Base-by-base conservation (phyloP, 192 early-diverging fungal genomes). In the Coemansia nantahalensis region DNA sequence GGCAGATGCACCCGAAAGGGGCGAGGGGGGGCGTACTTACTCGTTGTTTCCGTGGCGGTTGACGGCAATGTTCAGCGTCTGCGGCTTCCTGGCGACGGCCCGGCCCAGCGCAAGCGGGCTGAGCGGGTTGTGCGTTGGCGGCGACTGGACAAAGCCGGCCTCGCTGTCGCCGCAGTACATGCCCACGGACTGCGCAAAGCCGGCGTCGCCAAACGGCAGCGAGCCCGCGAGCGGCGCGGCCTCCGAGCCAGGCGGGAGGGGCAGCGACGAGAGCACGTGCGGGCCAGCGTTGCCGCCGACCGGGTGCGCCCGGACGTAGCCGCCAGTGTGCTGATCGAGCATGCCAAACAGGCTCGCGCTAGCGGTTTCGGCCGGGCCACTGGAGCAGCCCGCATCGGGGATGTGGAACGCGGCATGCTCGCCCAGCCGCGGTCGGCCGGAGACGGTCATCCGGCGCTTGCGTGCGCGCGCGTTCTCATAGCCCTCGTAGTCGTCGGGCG, bases 11-110 rank as follows among this genome's bases (percentile, higher is more conserved):
- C 30, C 31, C 26, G 26, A 13, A 44, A 14, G 18, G 24, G 16
- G 8, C 32, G 48, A n/a, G 14, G 5, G 26, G 48, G 28, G n/a
- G 31, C 32, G 36, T 11, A 68, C 72, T 76, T 76, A 76, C 72
- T 76, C 72, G 40, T 60, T 63, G 39, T 23, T 36, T 31, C 46
- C 37, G 23, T 39, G 39, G 39, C 59, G 64, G 38, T 45, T 48
- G 42, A 76, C 48, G 50, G 65, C 60, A 15, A 76, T 59, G 60
- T 60, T 66, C 28, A 76, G 61, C 54, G 72, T 64, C 65, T 76
- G 72, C 19, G 53, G 65, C 49, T 64, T 63, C 22, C 72, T 55
- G 11, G 44, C 56, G 35, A 31, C 43, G 18, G 45, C 44, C 45
- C 60, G 55, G 44, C 42, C 43, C 9, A 51, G 18, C 21, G 23